Evolutionary conservation across 2,329 filamentous ascomycete species (phyloP).

Genomic region (Claviceps sp.): DNA sequence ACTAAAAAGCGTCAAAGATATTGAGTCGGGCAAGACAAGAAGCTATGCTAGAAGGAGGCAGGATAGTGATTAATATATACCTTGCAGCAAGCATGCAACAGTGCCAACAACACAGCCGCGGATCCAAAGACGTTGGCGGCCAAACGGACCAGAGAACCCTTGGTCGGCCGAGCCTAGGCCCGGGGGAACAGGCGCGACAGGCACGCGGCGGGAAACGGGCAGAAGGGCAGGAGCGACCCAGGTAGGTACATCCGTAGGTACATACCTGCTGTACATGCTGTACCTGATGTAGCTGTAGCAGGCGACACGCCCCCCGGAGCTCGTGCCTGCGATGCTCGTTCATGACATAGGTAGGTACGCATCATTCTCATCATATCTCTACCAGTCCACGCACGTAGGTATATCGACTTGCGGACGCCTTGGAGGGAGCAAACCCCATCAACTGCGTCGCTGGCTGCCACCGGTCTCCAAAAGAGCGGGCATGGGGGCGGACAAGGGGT

Average conservation of each 20-base stretch:
- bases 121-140: neutral
- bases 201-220: no score
- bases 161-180: neutral
- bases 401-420: neutral
- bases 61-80: neutral
- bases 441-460: conserved; percentile 1
- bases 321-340: conserved; percentile 4
- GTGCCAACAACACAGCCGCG: neutral
- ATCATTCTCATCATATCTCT: neutral
- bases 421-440: neutral
- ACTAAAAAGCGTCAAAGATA: neutral
- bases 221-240: neutral
- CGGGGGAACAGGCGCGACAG: no score
- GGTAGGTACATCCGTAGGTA: neutral
- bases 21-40: neutral
- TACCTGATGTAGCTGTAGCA: neutral
- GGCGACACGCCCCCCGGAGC: neutral
- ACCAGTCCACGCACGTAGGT: neutral
- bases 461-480: conserved; percentile 2
- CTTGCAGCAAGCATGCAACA: neutral
- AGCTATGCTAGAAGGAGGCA: neutral
- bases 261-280: no score
- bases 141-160: neutral
- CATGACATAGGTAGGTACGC: neutral
- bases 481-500: neutral